A percentile compares a stretch with the other conserved stretches of the same genome.
These are phyloP conservation scores for Penicillium sp. DNA, from an alignment of 2,329 filamentous ascomycete species.

Conservation along the genomic window DNA sequence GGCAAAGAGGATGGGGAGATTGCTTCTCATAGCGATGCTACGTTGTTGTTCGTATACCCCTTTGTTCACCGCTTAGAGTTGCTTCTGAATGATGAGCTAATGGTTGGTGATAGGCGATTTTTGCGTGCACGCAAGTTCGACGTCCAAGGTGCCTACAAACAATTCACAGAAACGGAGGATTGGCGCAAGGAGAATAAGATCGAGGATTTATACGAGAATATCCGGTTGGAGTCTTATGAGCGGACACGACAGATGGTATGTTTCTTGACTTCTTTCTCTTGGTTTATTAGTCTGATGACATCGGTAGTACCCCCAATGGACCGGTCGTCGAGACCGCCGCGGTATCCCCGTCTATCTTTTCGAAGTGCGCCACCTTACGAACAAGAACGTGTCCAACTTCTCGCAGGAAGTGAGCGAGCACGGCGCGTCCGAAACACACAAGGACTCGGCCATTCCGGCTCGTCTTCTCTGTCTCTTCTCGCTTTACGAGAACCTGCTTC, in stretches of 20 bases:
- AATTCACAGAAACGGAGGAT: conserved; percentile 84
- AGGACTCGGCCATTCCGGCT: conserved; percentile 54
- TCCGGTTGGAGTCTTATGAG: conserved; percentile 81
- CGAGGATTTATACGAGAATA: conserved; percentile 76
- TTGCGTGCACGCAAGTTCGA: conserved; percentile 80
- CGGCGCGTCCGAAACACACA: conserved; percentile 57
- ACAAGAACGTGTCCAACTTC: conserved; percentile 75
- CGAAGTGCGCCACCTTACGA: conserved; percentile 77
- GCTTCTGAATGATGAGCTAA: not conserved
- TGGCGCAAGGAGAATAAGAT: conserved; percentile 80
- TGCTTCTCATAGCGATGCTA: conserved; percentile 46
- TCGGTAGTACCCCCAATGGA: conserved; percentile 85
- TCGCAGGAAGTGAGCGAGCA: conserved; percentile 51
- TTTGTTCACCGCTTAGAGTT: not conserved
- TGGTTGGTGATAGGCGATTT: conserved; percentile 60
- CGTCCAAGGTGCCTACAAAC: conserved; percentile 69
- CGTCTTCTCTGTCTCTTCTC: conserved; percentile 85
- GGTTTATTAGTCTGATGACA: not conserved
- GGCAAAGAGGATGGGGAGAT: conserved; percentile 27
- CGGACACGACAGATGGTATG: conserved; percentile 66
- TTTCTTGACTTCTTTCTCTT: conserved; percentile 11
- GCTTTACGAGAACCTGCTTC: conserved; percentile 86
- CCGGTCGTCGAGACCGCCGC: conserved; percentile 80
- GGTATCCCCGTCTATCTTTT: conserved; percentile 92
- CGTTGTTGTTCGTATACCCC: conserved; percentile 39